phyloP scores from a whole-genome alignment of 2,329 filamentous ascomycete species.

The Phoma sp. region DNA sequence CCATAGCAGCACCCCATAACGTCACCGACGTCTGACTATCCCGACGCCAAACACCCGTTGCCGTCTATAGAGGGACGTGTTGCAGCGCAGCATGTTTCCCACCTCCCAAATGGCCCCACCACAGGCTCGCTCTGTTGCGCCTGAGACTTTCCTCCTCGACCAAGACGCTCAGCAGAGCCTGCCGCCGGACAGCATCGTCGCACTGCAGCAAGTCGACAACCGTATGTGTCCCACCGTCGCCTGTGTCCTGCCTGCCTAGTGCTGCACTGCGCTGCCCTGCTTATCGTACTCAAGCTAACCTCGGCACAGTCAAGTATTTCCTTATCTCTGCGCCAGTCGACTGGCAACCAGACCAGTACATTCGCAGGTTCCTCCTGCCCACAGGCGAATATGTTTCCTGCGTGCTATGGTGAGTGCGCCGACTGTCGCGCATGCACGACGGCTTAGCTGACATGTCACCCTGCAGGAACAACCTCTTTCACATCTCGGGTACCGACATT shows the following conservation, averaged over 20 bases:
- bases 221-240: conserved; percentile 63
- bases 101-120: conserved; percentile 78
- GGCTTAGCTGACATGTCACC: conserved; percentile 32
- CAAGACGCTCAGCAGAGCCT: conserved; percentile 95
- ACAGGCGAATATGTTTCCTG: conserved; percentile 99
- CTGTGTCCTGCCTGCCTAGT: conserved; percentile 3
- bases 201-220: conserved; percentile 97
- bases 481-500: conserved; percentile 98
- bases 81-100: conserved; percentile 56
- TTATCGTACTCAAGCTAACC: conserved; percentile 36
- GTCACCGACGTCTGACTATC: conserved; percentile 37
- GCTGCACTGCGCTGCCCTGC: conserved; percentile 6
- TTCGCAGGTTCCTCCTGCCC: conserved; percentile 90
- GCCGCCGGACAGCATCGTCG: conserved; percentile 94
- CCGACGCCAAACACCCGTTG: conserved; percentile 32
- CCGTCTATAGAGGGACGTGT: conserved; percentile 38
- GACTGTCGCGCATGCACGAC: not conserved
- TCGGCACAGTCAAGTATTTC: conserved; percentile 88
- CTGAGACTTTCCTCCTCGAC: conserved; percentile 98
- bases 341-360: conserved; percentile 96
- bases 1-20: conserved; percentile 2
- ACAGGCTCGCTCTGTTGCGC: conserved; percentile 72
- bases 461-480: conserved; percentile 92
- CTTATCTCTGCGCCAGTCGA: conserved; percentile 98
- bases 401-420: conserved; percentile 75